Base-by-base conservation (phyloP, 176 grass and related monocot genomes). In the Musa itinerans region DNA sequence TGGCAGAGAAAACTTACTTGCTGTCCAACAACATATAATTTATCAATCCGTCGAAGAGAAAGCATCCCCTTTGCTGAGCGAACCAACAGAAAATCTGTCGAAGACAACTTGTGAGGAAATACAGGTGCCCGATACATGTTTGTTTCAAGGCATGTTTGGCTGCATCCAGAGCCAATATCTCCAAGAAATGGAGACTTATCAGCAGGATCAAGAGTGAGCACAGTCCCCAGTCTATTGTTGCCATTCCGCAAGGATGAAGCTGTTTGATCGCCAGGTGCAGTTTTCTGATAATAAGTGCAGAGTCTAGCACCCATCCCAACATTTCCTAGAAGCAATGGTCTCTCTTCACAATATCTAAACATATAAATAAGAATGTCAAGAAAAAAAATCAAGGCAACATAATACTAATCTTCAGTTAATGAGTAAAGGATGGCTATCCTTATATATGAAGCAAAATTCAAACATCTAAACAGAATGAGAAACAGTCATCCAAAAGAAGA, bases 201-300 rank as follows among this genome's bases (percentile, higher is more conserved):
- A 68, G 90, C 83, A 80, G 90, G 84, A 74, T 93, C 94, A 83
- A 93, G 85, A 48, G 86, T 79, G 73, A 93, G 83, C 20, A 91
- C 81, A 72, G 88, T 89, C 50, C 94, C 94, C 54, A 98, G 76
- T 27, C 84, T 86, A 87, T 83, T 80, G 74, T 70, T 75, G 15
- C 59, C 85, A 88, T 68, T 91, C 87, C 84, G 76, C 63, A 98
- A 76, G 55, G 84, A 89, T 74, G 75, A 25, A 77, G 80, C 88
- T 78, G 90, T 77, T 78, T 83, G 88, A 53, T 98, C 94, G 72
- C 82, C 27, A 6, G 86, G 82, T 79, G 88, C 81, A 63, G 76
- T 87, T 85, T 93, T 98, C 78, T 91, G 90, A 82, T 98, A 98
- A 85, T 98, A 98, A 59, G 94, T 91, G 82, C 90, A 98, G 51